A percentile compares a stretch with the other conserved stretches of the same genome.
phyloP scores from a whole-genome alignment of 768 basidiomycete genomes.

The Russula ochroleuca region DNA sequence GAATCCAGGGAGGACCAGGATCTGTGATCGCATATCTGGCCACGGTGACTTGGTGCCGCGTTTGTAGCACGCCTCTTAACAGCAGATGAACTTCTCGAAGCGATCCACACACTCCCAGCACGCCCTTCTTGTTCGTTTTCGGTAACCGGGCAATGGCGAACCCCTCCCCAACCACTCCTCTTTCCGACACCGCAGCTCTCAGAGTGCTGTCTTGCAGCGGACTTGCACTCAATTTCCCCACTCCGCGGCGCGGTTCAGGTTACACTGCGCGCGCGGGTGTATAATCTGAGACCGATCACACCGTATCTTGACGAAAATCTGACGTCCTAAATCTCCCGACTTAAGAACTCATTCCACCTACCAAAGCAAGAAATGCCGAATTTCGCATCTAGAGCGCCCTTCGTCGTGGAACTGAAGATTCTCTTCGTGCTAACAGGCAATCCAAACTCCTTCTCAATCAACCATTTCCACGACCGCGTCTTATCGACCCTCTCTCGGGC shows the following conservation, averaged over 20 bases:
- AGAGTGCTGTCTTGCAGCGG: too few species aligned
- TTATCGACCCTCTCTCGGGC: slow-evolving; percentile 2
- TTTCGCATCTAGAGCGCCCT: slow-evolving; percentile 20
- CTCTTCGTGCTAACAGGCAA: slow-evolving; percentile 3
- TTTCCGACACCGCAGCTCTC: slow-evolving; percentile 15
- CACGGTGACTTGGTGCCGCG: slow-evolving; percentile 27
- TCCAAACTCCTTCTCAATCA: not conserved
- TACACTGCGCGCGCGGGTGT: not conserved
- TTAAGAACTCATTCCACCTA: slow-evolving; percentile 18
- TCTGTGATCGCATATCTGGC: slow-evolving; percentile 22
- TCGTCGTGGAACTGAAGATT: slow-evolving; percentile 8
- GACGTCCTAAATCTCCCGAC: slow-evolving; percentile 20
- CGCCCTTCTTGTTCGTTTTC: slow-evolving; percentile 15
- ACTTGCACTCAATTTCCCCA: too few species aligned
- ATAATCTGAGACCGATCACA: slow-evolving; percentile 20
- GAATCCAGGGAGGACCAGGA: slow-evolving; percentile 13
- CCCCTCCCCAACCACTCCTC: slow-evolving; percentile 14
- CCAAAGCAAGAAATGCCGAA: slow-evolving; percentile 19
- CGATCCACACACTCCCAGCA: slow-evolving; percentile 15
- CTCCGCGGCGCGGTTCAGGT: slow-evolving; percentile 19
- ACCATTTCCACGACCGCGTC: slow-evolving; percentile 12
- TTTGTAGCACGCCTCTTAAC: slow-evolving; percentile 24
- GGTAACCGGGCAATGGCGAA: slow-evolving; percentile 25
- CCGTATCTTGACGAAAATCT: slow-evolving; percentile 25
- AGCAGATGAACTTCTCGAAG: slow-evolving; percentile 26